Percentiles rank a stretch among this genome's conserved stretches.
phyloP scores from a whole-genome alignment of 148 eudicot genomes.

The Mesembryanthemum crystallinum region DNA sequence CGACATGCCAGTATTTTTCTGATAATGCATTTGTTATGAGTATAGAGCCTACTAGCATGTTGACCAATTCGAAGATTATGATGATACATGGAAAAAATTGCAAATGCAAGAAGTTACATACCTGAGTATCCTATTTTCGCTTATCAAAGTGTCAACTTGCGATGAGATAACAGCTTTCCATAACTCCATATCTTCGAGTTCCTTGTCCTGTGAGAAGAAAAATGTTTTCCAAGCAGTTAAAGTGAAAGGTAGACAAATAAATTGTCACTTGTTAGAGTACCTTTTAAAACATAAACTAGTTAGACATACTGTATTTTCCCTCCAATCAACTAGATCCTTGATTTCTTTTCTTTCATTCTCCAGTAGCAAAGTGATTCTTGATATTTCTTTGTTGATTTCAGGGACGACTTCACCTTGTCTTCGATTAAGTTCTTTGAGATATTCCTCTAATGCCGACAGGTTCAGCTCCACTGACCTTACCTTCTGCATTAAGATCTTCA shows the following conservation, averaged over 20 bases:
- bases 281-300: background rate
- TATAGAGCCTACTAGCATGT: no score
- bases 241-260: background rate
- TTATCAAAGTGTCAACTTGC: slow-evolving; percentile 53
- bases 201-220: slow-evolving; percentile 49
- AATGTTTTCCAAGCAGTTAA: slow-evolving; percentile 9
- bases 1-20: no score
- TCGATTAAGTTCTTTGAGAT: slow-evolving; percentile 59
- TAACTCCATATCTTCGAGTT: slow-evolving; percentile 43
- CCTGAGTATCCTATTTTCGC: slow-evolving; percentile 66
- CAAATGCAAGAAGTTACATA: slow-evolving; percentile 24
- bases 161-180: slow-evolving; percentile 65
- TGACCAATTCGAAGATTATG: no score
- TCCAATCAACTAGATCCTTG: slow-evolving; percentile 64
- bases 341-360: slow-evolving; percentile 58
- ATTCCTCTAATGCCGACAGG: slow-evolving; percentile 70
- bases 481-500: slow-evolving; percentile 84
- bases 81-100: background rate
- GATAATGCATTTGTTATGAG: no score
- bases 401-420: slow-evolving; percentile 66
- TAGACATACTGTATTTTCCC: slow-evolving; percentile 50
- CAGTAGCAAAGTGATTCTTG: slow-evolving; percentile 38
- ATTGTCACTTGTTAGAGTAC: background rate
- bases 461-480: slow-evolving; percentile 79
- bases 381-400: slow-evolving; percentile 59